Base-by-base conservation (phyloP, 306 rosid genomes). In the Benincasa hispida region DNA sequence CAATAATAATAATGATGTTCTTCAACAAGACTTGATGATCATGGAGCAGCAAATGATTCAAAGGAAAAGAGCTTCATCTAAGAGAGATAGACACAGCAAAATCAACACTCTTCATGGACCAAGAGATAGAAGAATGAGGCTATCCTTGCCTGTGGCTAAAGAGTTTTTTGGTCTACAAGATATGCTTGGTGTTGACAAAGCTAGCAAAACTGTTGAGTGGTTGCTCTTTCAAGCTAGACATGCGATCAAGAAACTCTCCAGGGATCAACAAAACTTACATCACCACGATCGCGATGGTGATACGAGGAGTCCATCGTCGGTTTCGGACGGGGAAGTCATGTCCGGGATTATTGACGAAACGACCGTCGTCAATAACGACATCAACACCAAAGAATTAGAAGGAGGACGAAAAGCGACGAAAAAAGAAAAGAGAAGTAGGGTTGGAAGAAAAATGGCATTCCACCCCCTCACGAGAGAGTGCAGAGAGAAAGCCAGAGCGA, bases 171-270 rank as follows among this genome's bases (percentile, higher is more conserved):
- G 92, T 3, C 82, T 94, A n/a, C 99, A 94, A 83, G 99, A 94
- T 79, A 81, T 86, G 88, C 74, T 94, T 12, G 92, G 92, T 6
- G 89, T 84, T 66, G 99, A 94, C 76, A 91, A 91, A 83, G 96
- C 96, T 1, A 94, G 99, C 85, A 92, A 92, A 74, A 92, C 99
- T 0, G 96, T 94, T 2, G 97, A 89, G 54, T 94, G 99, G 99
- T 27, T 94, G 42, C 89, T 94, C 6, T 79, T 59, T 72, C 89
- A 89, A 79, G 83, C 97, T 0, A 83, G 78, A 32, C 42, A 69
- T 8, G 93, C 83, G 32, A 94, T 94, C 83, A 84, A 82, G 73
- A 88, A 86, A n/a, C 89, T 94, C 0, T 80, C 79, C 76, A 28
- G 85, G 19, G 74, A 39, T 12, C 54, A 67, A 67, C 74, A 67